Evolutionary conservation across 768 basidiomycete species (phyloP).

Genomic region (Cyclocybe cylindracea): DNA sequence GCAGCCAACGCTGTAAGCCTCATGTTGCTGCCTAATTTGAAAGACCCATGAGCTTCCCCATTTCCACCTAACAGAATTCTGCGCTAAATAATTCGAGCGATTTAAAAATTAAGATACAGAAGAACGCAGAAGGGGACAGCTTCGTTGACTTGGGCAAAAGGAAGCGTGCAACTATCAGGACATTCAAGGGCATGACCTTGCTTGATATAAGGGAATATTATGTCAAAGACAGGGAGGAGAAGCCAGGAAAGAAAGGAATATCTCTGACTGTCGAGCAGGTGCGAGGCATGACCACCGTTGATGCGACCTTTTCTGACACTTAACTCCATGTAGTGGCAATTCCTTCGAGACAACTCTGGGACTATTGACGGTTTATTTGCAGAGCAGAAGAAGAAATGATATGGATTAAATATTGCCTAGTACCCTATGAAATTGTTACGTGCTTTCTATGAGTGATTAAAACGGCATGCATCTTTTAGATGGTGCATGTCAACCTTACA

Average conservation of each 20-base stretch:
- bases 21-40: no score
- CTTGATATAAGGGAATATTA: conserved; percentile 82
- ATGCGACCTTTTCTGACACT: background rate
- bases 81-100: background rate
- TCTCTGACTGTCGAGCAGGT: conserved; percentile 68
- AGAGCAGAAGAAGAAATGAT: conserved; percentile 30
- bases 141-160: conserved; percentile 75
- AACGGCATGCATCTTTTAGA: background rate
- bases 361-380: conserved; percentile 57
- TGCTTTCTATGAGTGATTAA: conserved; percentile 1
- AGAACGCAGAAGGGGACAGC: conserved; percentile 43
- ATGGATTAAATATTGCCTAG: background rate
- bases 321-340: conserved; percentile 49
- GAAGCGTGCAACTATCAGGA: conserved; percentile 59
- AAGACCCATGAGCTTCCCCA: no score
- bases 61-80: no score
- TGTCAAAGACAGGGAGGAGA: conserved; percentile 49
- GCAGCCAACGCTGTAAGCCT: no score
- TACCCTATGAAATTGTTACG: conserved; percentile 1
- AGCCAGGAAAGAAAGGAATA: conserved; percentile 84
- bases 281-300: background rate
- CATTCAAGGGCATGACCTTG: conserved; percentile 51
- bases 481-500: conserved; percentile 2
- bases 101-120: conserved; percentile 23
- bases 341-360: conserved; percentile 42